Conservation (phyloP, 1,139 yeast genomes). For the Blastobotrys aristatus region DNA sequence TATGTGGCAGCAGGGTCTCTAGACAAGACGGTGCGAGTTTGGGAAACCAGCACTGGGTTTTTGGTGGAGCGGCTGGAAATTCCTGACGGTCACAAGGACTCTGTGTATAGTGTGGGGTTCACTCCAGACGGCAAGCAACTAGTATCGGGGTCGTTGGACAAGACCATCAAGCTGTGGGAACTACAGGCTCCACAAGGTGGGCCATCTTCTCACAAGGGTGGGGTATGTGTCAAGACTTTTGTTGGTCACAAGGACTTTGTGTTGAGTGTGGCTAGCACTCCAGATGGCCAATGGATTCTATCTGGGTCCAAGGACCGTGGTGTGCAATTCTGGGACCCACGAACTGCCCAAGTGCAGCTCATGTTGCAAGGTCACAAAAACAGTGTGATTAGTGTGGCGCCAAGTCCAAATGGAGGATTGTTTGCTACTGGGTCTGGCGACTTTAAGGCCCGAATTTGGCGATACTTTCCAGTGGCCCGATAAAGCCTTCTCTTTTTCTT, state of each 20-base stretch:
- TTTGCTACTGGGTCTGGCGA: conserved; percentile 99
- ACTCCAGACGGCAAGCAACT: conserved; percentile 80
- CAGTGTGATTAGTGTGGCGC: conserved; percentile 92
- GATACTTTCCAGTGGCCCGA: conserved; percentile 38
- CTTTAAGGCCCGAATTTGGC: conserved; percentile 96
- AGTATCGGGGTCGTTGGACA: conserved; percentile 91
- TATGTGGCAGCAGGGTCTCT: conserved; percentile 95
- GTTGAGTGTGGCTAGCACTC: conserved; percentile 39
- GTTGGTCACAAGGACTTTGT: conserved; percentile 11
- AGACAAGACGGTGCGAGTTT: conserved; percentile 91
- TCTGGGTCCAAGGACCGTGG: conserved; percentile 14
- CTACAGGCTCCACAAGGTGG: conserved; percentile 29
- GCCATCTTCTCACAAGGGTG: conserved; percentile 31
- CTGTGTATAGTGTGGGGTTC: conserved; percentile 92
- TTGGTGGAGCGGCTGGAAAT: conserved; percentile 90
- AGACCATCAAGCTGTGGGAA: conserved; percentile 96
- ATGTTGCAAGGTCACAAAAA: conserved; percentile 97
- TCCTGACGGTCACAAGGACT: conserved; percentile 94
- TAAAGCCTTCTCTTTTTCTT: not conserved
- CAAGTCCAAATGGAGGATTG: conserved; percentile 70
- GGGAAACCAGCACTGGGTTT: conserved; percentile 90
- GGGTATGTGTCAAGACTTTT: conserved; percentile 12
- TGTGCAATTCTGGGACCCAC: conserved; percentile 82
- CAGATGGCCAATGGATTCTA: conserved; percentile 10
- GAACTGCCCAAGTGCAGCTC: conserved; percentile 84